Conservation (phyloP, 345 rosid genomes). For the Salix brachista region DNA sequence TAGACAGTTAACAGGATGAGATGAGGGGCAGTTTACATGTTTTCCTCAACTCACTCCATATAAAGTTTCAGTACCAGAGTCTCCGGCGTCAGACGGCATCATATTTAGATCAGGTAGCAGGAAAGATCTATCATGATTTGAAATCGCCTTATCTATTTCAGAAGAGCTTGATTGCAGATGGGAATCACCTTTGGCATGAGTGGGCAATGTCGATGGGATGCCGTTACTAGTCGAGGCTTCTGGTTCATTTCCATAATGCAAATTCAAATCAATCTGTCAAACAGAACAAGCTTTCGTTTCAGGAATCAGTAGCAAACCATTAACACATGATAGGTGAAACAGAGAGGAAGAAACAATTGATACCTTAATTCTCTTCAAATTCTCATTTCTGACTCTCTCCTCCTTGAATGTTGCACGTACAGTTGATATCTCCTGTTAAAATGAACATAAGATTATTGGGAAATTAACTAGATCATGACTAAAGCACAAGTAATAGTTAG, state of each 20-base stretch:
- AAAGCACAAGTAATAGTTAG: neutral
- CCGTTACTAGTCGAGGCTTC: constrained; percentile 13
- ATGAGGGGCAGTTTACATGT: neutral
- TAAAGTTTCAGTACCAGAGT: constrained; percentile 28
- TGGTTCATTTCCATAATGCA: constrained; percentile 20
- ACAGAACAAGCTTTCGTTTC: neutral
- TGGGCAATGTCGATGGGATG: constrained; percentile 3
- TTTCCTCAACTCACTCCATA: constrained; percentile 35
- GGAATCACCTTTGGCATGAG: neutral
- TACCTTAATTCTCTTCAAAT: constrained; percentile 79
- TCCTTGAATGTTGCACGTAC: constrained; percentile 45
- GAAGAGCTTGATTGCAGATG: constrained; percentile 22
- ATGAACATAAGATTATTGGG: neutral
- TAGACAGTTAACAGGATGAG: neutral
- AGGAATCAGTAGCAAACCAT: neutral
- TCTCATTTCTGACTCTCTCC: constrained; percentile 47
- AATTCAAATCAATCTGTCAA: constrained; percentile 53
- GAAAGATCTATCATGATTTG: constrained; percentile 27
- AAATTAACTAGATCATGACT: neutral
- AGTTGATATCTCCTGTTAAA: constrained; percentile 57
- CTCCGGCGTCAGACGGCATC: constrained; percentile 47
- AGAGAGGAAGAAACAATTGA: neutral
- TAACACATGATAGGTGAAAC: no score
- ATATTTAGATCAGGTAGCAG: constrained; percentile 72
- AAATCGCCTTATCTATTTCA: constrained; percentile 17